These are phyloP conservation scores for Gyromitra esculenta DNA, from an alignment of 2,329 filamentous ascomycete genomes.

Conservation along the genomic window DNA sequence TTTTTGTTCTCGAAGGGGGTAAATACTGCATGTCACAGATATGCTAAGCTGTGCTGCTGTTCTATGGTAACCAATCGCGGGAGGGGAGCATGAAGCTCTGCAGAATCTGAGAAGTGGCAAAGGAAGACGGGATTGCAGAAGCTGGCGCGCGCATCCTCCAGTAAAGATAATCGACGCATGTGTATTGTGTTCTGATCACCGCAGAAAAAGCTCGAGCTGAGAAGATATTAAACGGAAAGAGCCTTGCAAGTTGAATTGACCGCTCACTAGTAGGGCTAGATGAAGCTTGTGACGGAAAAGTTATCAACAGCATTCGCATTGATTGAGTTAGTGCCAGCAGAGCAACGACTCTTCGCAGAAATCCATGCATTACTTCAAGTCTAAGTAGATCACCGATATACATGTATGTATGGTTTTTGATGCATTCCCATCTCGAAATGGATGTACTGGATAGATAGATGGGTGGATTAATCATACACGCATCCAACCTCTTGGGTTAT, in stretches of 20 bases:
- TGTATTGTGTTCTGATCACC: constrained; percentile 4
- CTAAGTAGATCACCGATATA: background rate
- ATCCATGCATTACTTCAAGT: constrained; percentile 20
- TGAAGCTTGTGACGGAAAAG: background rate
- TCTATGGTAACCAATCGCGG: constrained; percentile 31
- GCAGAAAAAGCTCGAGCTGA: background rate
- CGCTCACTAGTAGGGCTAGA: constrained; percentile 5
- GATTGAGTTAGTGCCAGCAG: background rate
- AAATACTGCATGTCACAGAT: constrained; percentile 8
- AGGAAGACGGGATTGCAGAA: constrained; percentile 6
- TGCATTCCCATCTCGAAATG: constrained; percentile 10
- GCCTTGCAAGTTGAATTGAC: background rate
- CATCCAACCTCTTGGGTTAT: no score
- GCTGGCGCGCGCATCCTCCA: background rate
- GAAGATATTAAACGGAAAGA: constrained; percentile 6
- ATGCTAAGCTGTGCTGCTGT: background rate
- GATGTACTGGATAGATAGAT: no score
- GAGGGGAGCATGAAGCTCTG: constrained; percentile 20
- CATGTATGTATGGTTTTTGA: constrained; percentile 6
- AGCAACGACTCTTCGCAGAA: constrained; percentile 21
- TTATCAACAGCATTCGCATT: background rate
- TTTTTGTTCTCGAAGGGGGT: constrained; percentile 32
- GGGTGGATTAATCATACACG: no score
- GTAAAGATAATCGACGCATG: background rate
- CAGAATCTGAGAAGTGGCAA: constrained; percentile 11